phyloP scores from a whole-genome alignment of 371 early-diverging fungal species.

The Saksenaea oblongispora region DNA sequence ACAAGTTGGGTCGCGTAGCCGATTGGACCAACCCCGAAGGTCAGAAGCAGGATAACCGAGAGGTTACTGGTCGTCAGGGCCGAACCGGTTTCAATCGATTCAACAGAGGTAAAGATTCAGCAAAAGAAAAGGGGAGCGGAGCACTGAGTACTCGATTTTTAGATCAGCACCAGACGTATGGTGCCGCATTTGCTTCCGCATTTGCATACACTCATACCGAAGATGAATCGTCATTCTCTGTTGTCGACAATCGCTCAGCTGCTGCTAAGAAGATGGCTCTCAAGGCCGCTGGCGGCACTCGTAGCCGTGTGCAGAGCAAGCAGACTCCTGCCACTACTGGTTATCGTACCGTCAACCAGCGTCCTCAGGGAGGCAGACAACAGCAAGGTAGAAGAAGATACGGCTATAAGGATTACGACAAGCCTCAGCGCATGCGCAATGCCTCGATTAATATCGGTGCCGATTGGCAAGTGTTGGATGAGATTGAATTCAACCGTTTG shows the following conservation, averaged over 20 bases:
- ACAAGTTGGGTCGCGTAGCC: conserved; percentile 91
- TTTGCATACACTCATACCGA: conserved; percentile 91
- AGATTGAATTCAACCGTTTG: conserved; percentile 90
- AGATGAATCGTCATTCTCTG: conserved; percentile 95
- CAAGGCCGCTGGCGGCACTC: conserved; percentile 51
- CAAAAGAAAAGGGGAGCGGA: background rate
- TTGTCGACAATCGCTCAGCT: conserved; percentile 87
- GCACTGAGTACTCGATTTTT: background rate
- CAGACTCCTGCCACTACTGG: conserved; percentile 23
- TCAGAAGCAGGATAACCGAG: conserved; percentile 69
- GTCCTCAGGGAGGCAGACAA: conserved; percentile 45
- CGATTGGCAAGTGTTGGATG: conserved; percentile 94
- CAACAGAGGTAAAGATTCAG: conserved; percentile 52
- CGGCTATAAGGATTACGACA: conserved; percentile 57
- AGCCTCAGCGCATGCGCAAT: conserved; percentile 78
- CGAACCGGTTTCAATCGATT: conserved; percentile 63
- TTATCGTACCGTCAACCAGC: conserved; percentile 46
- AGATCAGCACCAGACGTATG: conserved; percentile 84
- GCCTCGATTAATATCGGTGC: conserved; percentile 86
- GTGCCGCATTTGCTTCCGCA: conserved; percentile 81
- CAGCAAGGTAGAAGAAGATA: conserved; percentile 49
- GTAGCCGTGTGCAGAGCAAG: conserved; percentile 38
- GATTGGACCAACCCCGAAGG: conserved; percentile 84
- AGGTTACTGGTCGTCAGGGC: conserved; percentile 50
- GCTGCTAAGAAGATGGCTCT: conserved; percentile 70